Evolutionary conservation across 225 moss, liverwort and hornwort species (phyloP).

Genomic region (Pleurozium schreberi): DNA sequence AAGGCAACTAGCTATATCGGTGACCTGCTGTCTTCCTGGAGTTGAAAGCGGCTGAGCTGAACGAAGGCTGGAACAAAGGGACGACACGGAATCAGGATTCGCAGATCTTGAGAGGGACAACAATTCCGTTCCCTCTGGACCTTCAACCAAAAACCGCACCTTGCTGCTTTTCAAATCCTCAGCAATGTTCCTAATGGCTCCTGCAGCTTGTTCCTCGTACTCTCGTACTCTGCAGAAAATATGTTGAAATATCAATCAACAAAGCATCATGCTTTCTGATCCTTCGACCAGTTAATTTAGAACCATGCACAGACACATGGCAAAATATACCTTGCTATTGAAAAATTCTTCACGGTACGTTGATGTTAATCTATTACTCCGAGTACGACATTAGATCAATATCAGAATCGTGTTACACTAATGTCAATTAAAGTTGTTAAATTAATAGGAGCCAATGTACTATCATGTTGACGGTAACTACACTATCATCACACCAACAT

Average conservation of each 20-base stretch:
- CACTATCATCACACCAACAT: neutral
- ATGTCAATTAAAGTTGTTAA: no score
- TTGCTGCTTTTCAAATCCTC: conserved; percentile 51
- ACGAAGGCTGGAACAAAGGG: no score
- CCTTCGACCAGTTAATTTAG: neutral
- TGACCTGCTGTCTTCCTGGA: no score
- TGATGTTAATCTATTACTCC: neutral
- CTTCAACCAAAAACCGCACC: conserved; percentile 48
- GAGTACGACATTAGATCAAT: no score
- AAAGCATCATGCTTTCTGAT: neutral
- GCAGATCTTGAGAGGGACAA: no score
- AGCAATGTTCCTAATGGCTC: conserved; percentile 34
- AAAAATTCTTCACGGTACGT: neutral
- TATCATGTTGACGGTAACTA: neutral
- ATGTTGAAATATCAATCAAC: neutral
- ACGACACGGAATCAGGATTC: no score
- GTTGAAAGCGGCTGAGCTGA: no score
- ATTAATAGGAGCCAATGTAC: neutral
- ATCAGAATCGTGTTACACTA: no score
- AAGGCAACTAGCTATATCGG: no score
- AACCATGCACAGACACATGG: neutral
- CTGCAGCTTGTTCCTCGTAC: conserved; percentile 48
- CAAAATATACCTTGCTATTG: neutral
- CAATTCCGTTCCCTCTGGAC: conserved; percentile 19
- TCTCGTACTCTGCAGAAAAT: conserved; percentile 47